Evolutionary conservation across 1,284 basidiomycete species (phyloP).

Genomic region (Clitocybe nebularis): DNA sequence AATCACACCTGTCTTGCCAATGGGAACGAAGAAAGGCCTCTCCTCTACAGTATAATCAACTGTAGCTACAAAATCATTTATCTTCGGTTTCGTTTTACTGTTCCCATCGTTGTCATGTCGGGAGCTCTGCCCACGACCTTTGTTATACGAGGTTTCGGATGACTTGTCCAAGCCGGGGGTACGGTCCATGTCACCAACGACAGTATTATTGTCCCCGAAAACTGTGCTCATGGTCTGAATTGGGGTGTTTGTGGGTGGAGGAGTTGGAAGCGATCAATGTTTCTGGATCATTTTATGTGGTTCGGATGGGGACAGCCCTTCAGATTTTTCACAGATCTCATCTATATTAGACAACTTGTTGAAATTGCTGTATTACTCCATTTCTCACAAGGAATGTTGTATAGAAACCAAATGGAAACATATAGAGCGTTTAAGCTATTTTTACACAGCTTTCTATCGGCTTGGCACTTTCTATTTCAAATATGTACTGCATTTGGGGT

Average conservation of each 20-base stretch:
- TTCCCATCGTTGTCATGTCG: constrained; percentile 17
- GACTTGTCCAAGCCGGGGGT: constrained; percentile 5
- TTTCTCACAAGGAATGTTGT: too few species aligned
- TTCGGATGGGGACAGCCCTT: too few species aligned
- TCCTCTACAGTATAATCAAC: constrained; percentile 39
- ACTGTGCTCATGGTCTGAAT: constrained; percentile 12
- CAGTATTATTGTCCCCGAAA: constrained; percentile 25
- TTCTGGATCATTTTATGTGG: too few species aligned
- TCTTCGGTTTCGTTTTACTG: constrained; percentile 17
- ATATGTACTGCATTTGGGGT: too few species aligned
- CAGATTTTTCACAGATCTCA: too few species aligned
- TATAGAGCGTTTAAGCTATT: too few species aligned
- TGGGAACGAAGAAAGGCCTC: constrained; percentile 64
- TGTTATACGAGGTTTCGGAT: constrained; percentile 7
- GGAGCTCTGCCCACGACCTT: neutral
- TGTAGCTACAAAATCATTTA: constrained; percentile 30
- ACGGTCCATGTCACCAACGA: constrained; percentile 29
- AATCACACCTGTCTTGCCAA: constrained; percentile 59
- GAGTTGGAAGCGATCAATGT: too few species aligned
- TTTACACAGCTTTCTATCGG: too few species aligned
- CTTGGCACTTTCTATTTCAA: too few species aligned
- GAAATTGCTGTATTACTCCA: too few species aligned
- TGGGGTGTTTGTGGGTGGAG: neutral
- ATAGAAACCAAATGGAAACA: too few species aligned
- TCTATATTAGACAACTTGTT: too few species aligned